Evolutionary conservation across 2,329 filamentous ascomycete genomes (phyloP).

Genomic region (Stemphylium vesicarium): DNA sequence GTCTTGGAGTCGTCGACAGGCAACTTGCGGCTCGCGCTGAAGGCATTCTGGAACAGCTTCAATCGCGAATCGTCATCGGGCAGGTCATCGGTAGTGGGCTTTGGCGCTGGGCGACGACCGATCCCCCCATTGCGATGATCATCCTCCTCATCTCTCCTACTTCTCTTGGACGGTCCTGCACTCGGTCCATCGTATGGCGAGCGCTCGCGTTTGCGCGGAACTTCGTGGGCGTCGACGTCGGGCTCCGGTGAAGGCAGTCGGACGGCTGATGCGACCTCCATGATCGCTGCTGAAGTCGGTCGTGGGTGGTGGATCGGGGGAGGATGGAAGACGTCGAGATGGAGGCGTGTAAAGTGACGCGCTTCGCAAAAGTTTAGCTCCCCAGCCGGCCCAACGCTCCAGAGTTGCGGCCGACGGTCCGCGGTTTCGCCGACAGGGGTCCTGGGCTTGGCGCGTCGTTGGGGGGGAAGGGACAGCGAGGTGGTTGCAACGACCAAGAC

Average conservation of each 20-base stretch:
- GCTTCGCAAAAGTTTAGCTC: constrained; percentile 36
- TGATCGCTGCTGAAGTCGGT: constrained; percentile 19
- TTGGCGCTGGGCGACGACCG: constrained; percentile 60
- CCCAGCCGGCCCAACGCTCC: background rate
- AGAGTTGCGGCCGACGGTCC: constrained; percentile 21
- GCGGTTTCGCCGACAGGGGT: constrained; percentile 25
- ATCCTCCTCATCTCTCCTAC: constrained; percentile 47
- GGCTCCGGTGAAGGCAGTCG: constrained; percentile 64
- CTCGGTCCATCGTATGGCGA: constrained; percentile 51
- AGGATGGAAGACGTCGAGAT: constrained; percentile 5
- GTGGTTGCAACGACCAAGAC: constrained; percentile 19
- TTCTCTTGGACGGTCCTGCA: constrained; percentile 45
- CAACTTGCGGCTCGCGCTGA: constrained; percentile 71
- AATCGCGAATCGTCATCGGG: constrained; percentile 44
- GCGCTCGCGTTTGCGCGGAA: constrained; percentile 61
- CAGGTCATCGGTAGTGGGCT: constrained; percentile 23
- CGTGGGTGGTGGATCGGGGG: background rate
- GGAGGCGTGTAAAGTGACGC: constrained; percentile 12
- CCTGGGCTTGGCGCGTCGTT: constrained; percentile 17
- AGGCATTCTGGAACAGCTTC: constrained; percentile 46
- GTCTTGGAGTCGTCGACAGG: constrained; percentile 88
- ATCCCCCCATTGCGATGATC: constrained; percentile 69
- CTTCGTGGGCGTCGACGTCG: constrained; percentile 53
- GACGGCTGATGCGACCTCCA: constrained; percentile 56
- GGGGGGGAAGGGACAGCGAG: constrained; percentile 22